Evolutionary conservation across 768 basidiomycete species (phyloP), one percentile per base, ranked within the genome.

Genomic region (Hortiboletus flavorubellus): DNA sequence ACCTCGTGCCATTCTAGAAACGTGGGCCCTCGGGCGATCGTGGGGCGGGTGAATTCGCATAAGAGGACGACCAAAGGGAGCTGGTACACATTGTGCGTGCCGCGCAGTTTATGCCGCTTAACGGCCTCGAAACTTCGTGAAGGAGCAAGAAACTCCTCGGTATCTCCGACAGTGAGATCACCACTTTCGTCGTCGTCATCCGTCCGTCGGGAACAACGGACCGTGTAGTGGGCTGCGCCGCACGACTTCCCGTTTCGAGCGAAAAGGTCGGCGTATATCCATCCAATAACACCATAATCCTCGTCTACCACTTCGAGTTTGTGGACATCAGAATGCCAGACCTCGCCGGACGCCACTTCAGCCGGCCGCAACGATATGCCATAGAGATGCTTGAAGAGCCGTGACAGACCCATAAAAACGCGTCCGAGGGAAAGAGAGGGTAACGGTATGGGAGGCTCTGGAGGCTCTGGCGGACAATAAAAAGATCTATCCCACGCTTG

Each of bases 401-500:
- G 80, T 2, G 94, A 95, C n/a, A 98, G 77, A 5, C 89, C 95
- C 79, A 88, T 86, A 66, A 98, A 87, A 60, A 91, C 87, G 8
- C 88, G 89, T n/a, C 97, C 97, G 18, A 92, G 80, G 2, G 93
- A 93, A 58, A 93, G 79, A 30, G 85, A 80, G 30, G 86, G 84
- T 57, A 92, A 74, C 57, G 89, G 72, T 69, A 89, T 75, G 53
- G 89, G 83, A 29, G 92, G 88, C 12, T 85, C 81, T 30, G 86
- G 85, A 11, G 85, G 82, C 70, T 90, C 85, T 5, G 86, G 86
- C 1, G 89, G 87, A 54, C 91, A 89, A 70, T 93, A 98, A 68
- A 87, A 96, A 61, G 98, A 95, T 60, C 94, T 81, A 72, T 98
- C 97, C 97, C 97, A 99, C n/a, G 93, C 87, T 59, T 96, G 83